These are phyloP conservation scores for Collybia nuda DNA, from an alignment of 768 basidiomycete species.

Conservation along the genomic window DNA sequence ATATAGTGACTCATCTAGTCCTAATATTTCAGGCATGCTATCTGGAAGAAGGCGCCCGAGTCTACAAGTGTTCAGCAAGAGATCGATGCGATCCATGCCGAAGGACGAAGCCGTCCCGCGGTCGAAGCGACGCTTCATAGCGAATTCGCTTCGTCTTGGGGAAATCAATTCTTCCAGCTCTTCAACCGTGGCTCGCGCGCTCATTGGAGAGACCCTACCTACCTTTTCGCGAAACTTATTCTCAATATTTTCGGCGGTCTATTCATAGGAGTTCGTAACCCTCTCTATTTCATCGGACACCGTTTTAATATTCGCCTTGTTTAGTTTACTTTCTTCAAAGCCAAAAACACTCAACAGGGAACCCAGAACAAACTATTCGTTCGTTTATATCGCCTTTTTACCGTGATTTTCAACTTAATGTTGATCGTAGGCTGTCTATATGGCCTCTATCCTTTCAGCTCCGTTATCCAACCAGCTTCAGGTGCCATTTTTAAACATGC, in stretches of 20 bases:
- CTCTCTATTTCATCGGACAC: too few species aligned
- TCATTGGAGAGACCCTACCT: constrained; percentile 60
- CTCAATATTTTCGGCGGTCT: constrained; percentile 55
- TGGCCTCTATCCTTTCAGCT: constrained; percentile 50
- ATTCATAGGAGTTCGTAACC: constrained; percentile 38
- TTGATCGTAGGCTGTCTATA: constrained; percentile 58
- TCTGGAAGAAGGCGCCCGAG: constrained; percentile 50
- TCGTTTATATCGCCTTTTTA: constrained; percentile 21
- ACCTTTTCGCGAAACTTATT: constrained; percentile 57
- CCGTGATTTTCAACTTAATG: background rate
- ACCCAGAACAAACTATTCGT: constrained; percentile 70
- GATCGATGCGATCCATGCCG: constrained; percentile 46
- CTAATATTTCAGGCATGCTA: constrained; percentile 12
- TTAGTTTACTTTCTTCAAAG: constrained; percentile 62
- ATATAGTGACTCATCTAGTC: background rate
- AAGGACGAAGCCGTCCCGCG: constrained; percentile 42
- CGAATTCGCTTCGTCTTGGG: constrained; percentile 56
- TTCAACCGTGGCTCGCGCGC: constrained; percentile 42
- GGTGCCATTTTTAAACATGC: constrained; percentile 58
- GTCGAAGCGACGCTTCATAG: constrained; percentile 35
- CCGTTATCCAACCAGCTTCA: constrained; percentile 66
- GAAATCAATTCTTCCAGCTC: constrained; percentile 43
- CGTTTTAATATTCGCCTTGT: too few species aligned
- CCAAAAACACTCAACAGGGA: constrained; percentile 51
- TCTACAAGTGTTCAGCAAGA: constrained; percentile 24